Percentiles rank a stretch among this genome's conserved stretches.
These are phyloP conservation scores for Dryas integrifolia DNA, from an alignment of 331 rosid genomes.

Conservation along the genomic window DNA sequence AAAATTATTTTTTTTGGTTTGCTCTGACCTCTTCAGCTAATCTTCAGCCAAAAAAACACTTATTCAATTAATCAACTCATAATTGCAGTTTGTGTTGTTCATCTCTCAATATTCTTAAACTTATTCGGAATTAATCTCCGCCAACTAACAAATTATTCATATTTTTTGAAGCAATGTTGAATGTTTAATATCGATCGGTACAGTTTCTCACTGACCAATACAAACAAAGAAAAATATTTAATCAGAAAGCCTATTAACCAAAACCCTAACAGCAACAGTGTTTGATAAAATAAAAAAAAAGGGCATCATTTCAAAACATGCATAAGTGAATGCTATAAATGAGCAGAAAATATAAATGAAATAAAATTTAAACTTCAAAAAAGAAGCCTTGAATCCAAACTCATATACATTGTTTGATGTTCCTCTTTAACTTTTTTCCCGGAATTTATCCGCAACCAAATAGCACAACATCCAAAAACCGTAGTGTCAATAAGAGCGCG, in stretches of 20 bases:
- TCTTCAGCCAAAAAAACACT: too few relatives aligned
- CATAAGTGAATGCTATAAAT: background rate
- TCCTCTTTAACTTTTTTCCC: background rate
- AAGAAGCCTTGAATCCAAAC: background rate
- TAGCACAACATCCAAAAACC: background rate
- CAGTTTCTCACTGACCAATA: background rate
- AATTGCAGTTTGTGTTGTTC: background rate
- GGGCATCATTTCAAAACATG: background rate
- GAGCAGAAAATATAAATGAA: background rate
- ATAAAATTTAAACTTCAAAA: too few relatives aligned
- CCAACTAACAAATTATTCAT: background rate
- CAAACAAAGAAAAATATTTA: background rate
- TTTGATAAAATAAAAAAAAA: background rate
- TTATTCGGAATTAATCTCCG: background rate
- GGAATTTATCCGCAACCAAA: conserved; percentile 10
- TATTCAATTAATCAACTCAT: background rate
- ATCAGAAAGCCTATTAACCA: background rate
- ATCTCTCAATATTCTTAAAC: background rate
- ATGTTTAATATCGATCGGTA: background rate
- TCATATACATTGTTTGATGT: background rate
- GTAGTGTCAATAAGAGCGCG: background rate
- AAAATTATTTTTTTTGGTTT: background rate
- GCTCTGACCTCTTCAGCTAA: background rate
- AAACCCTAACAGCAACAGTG: background rate
- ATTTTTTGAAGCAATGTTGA: background rate